A percentile compares a stretch with the other conserved stretches of the same genome.
phyloP scores from a whole-genome alignment of 805 yeast species.

The Saturnispora gosingensis region DNA sequence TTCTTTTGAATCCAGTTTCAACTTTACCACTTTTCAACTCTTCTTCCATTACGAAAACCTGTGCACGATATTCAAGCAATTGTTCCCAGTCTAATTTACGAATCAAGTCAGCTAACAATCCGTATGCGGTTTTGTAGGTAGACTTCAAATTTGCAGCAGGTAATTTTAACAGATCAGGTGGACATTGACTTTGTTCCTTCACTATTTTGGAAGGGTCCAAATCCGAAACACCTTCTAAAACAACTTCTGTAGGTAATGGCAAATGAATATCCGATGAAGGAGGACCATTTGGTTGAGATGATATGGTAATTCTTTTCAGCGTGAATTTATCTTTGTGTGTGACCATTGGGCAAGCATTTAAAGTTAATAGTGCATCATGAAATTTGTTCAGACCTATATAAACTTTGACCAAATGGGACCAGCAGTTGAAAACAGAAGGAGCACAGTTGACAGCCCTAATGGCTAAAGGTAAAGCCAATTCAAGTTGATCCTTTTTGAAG shows the following conservation, averaged over 20 bases:
- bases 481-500: slow-evolving; percentile 40
- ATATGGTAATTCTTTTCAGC: slow-evolving; percentile 39
- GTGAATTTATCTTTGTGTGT: slow-evolving; percentile 59
- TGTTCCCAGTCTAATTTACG: slow-evolving; percentile 69
- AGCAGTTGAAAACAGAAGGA: slow-evolving; percentile 68
- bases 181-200: slow-evolving; percentile 51
- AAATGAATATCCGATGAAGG: slow-evolving; percentile 50
- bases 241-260: slow-evolving; percentile 70
- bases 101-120: slow-evolving; percentile 53
- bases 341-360: slow-evolving; percentile 78
- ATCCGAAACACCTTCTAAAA: slow-evolving; percentile 57
- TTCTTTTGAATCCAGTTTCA: slow-evolving; percentile 37
- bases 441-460: slow-evolving; percentile 57
- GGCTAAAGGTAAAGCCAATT: slow-evolving; percentile 51
- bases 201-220: slow-evolving; percentile 58
- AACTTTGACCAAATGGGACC: slow-evolving; percentile 58
- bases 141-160: slow-evolving; percentile 64
- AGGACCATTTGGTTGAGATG: slow-evolving; percentile 31
- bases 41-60: slow-evolving; percentile 61
- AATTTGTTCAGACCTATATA: slow-evolving; percentile 56
- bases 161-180: slow-evolving; percentile 44
- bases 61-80: slow-evolving; percentile 47
- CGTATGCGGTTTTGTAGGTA: slow-evolving; percentile 49
- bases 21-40: slow-evolving; percentile 36
- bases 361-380: slow-evolving; percentile 61